These are phyloP conservation scores for Rhododendron griersonianum DNA, from an alignment of 148 eudicot genomes.

Conservation along the genomic window DNA sequence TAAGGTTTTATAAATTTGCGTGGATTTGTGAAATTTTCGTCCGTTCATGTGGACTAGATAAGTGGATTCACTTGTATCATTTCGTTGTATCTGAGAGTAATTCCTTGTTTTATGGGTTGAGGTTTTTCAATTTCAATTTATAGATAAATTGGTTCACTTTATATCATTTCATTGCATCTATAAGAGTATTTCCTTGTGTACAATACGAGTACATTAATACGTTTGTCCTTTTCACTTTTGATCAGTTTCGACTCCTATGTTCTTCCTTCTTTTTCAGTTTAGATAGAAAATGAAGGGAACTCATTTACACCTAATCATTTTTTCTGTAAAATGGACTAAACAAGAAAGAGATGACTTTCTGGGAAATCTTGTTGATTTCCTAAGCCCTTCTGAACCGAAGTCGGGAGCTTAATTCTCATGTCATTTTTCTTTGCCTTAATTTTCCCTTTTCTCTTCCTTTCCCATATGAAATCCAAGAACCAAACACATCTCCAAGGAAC, in stretches of 20 bases:
- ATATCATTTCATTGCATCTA: not conserved
- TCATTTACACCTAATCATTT: not conserved
- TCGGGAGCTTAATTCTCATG: not conserved
- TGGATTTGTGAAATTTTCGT: not conserved
- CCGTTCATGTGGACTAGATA: not conserved
- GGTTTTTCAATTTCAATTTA: not conserved
- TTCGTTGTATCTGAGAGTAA: not conserved
- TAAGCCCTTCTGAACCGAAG: not conserved
- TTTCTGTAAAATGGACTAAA: not conserved
- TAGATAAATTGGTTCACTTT: not conserved
- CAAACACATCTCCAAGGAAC: not conserved
- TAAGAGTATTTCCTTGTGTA: not conserved
- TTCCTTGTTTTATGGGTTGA: not conserved
- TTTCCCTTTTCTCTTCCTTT: not conserved
- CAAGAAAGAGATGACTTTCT: not conserved
- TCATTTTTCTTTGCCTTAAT: not conserved
- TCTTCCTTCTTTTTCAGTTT: not conserved
- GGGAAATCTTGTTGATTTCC: not conserved
- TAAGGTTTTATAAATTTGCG: not conserved
- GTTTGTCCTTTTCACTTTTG: not conserved
- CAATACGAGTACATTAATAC: not conserved
- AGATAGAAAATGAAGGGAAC: not conserved
- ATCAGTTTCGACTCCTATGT: not conserved
- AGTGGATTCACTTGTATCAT: not conserved
- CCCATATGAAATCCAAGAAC: not conserved